Evolutionary conservation across 1,284 basidiomycete species (phyloP), one percentile per base, ranked within the genome.

Genomic region (Leucoagaricus sp.): DNA sequence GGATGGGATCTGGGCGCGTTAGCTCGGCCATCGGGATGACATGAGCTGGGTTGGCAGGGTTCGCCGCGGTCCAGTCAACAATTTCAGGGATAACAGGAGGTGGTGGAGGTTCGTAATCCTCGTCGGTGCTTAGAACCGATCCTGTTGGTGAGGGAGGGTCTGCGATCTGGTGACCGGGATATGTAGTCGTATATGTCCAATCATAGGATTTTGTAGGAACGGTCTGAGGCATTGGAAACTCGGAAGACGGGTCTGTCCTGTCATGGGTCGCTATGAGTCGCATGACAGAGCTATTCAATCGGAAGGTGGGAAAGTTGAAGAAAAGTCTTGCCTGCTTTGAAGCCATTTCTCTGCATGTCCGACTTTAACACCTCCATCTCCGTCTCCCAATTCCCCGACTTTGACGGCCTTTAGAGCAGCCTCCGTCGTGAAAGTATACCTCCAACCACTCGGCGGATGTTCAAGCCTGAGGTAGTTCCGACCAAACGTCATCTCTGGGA

Each of bases 401-500:
- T 89, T 89, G 2, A 99, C 94, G 1, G 71, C 78, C 41, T 76
- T 76, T 36, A 99, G 74, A 2, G 94, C 93, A 10, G 84, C 79
- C 19, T 84, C 74, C 0, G 91, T 81, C 36, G 84, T 80, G 67
- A 97, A 96, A 1, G 73, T 66, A 60, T 93, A 86, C 42, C 72
- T 75, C 78, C 89, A 89, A 2, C 82, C 83, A 19, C 84, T 85
- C 1, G 80, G 71, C 7, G 67, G 72, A 63, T 91, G 86, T 41
- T 80, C 76, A 40, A 98, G 74, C 6, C 79, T 75, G 1, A 99
- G 79, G 17, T 73, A 73, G 72, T 98, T 99, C 69, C 84, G 85
- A 4, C 95, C 95, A 67, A 98, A 99, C 0, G 92, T 95, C 94
- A 99, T 99, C 70, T 99, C 96, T 2, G 97, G 97, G 0, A 96